Evolutionary conservation across 257 asterid species (phyloP), one percentile per base, ranked within the genome.

Genomic region (Sherardia arvensis): DNA sequence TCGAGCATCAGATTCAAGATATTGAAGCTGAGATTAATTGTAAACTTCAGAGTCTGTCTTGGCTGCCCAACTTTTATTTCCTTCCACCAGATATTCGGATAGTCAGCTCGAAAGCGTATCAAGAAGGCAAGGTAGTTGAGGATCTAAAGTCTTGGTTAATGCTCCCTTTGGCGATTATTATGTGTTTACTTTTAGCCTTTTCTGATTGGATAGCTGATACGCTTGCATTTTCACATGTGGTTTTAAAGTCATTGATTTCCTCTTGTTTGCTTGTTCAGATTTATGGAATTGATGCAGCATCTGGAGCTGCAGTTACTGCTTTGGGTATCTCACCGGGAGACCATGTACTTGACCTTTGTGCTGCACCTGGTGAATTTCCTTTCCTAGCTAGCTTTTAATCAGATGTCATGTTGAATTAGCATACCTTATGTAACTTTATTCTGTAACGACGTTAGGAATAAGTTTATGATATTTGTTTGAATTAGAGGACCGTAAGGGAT

Each of bases 221-320:
- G 36, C 29, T 20, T 23, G 51, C 23, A 26, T 23, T 21, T 11
- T 29, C 23, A 21, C 43, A 33, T 61, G 1, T 49, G 21, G 6
- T 43, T 8, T 17, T 53, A 3, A 27, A 15, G 9, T 36, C 26
- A 23, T 5, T 27, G 47, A 65, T 20, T 55, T 10, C 15, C 20
- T 74, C 74, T 61, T 45, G 62, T 53, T 72, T 69, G 51, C 45
- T 55, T 54, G 36, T 75, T 69, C 83, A 92, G 99, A 85, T 93
- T 71, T 90, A 93, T 83, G 99, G 99, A 75, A 84, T 93, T 62
- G 99, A 89, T 81, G 99, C 97, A 54, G 88, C 96, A 72, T 93
- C 99, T 38, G 99, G 97, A 72, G 99, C 99, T 77, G 95, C 99
- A 22, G 97, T 93, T 70, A 58, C 82, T 60, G 94, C 96, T 67